These are phyloP conservation scores for Laetiporus sulphureus DNA, from an alignment of 1,284 basidiomycete genomes.

Conservation along the genomic window DNA sequence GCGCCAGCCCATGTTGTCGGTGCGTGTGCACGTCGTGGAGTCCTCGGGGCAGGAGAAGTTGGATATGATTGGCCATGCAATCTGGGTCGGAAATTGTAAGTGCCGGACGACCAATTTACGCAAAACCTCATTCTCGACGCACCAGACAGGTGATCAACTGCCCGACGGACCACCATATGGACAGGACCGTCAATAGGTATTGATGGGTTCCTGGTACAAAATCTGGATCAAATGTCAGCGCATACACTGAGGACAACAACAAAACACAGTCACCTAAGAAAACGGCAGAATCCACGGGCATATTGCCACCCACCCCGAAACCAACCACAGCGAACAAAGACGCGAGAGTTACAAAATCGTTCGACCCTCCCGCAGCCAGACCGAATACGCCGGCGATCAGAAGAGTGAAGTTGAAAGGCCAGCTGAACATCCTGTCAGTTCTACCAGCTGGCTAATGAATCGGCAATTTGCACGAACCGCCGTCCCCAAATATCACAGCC, in stretches of 20 bases:
- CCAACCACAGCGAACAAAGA: slow-evolving; percentile 39
- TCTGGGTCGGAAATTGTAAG: slow-evolving; percentile 18
- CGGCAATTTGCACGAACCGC: slow-evolving; percentile 22
- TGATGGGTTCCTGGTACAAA: slow-evolving; percentile 63
- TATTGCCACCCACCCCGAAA: slow-evolving; percentile 47
- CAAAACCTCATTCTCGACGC: no score
- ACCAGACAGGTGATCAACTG: slow-evolving; percentile 59
- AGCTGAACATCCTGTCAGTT: no score
- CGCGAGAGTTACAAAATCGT: slow-evolving; percentile 36
- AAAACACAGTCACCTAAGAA: slow-evolving; percentile 41
- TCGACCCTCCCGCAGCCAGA: slow-evolving; percentile 37
- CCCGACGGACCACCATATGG: slow-evolving; percentile 69
- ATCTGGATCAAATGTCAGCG: slow-evolving; percentile 26
- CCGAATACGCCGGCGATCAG: slow-evolving; percentile 54
- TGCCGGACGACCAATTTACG: no score
- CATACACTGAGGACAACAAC: not conserved
- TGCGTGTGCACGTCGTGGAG: slow-evolving; percentile 29
- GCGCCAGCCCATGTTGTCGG: slow-evolving; percentile 54
- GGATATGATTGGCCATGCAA: slow-evolving; percentile 45
- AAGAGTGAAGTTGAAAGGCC: slow-evolving; percentile 60
- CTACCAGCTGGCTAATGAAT: no score
- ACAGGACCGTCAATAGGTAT: slow-evolving; percentile 61
- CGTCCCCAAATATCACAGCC: slow-evolving; percentile 65
- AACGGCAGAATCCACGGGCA: slow-evolving; percentile 60
- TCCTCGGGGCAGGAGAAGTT: slow-evolving; percentile 39